These are phyloP conservation scores for Quercus engelmannii DNA, from an alignment of 306 rosid genomes.

Conservation along the genomic window DNA sequence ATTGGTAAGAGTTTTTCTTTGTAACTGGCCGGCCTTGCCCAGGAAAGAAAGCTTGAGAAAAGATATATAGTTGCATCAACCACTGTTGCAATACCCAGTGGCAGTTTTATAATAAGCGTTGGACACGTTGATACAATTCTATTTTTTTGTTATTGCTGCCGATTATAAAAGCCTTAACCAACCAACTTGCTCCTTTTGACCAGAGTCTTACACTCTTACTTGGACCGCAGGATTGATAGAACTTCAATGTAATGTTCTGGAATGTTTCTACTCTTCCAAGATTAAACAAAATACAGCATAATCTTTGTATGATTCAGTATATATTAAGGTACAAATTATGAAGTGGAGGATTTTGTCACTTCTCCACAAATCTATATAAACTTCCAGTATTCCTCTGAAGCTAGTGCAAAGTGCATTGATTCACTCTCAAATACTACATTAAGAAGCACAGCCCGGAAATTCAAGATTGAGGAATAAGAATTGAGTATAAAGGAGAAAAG, in stretches of 20 bases:
- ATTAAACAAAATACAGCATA: neutral
- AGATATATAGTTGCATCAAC: too few relatives aligned
- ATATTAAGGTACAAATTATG: neutral
- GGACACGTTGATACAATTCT: too few relatives aligned
- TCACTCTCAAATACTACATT: neutral
- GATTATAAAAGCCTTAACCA: too few relatives aligned
- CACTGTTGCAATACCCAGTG: too few relatives aligned
- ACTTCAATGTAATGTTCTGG: neutral
- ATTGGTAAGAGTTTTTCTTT: too few relatives aligned
- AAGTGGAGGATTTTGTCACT: neutral
- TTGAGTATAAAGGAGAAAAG: constrained; percentile 2
- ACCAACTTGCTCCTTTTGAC: too few relatives aligned
- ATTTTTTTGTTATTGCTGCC: too few relatives aligned
- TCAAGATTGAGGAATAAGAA: neutral
- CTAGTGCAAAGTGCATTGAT: neutral
- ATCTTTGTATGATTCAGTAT: neutral
- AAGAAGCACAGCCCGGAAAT: neutral
- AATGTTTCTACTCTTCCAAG: neutral
- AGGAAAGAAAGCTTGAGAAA: too few relatives aligned
- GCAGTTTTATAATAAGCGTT: too few relatives aligned
- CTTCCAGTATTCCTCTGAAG: neutral
- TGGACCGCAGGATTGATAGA: neutral
- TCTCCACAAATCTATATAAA: neutral
- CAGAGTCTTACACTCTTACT: too few relatives aligned
- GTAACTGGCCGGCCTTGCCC: too few relatives aligned